phyloP scores from a whole-genome alignment of 208 protist species.

The Trypanosoma vivax region DNA sequence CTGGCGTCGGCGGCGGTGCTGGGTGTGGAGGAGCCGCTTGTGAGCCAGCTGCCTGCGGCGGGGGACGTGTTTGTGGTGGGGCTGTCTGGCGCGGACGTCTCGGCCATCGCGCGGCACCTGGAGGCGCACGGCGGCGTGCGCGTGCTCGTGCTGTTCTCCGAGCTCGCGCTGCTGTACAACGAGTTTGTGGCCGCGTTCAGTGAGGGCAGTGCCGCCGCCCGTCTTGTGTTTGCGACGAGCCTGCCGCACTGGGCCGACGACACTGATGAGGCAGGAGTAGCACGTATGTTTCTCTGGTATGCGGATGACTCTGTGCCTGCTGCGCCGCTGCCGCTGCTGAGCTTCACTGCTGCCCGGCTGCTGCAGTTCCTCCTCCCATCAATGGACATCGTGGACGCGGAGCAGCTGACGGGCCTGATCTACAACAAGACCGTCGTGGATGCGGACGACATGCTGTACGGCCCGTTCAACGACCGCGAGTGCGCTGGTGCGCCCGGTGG shows the following conservation, averaged over 20 bases:
- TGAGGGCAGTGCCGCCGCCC: neutral
- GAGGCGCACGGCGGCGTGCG: slow-evolving; percentile 1
- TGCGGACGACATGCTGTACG: slow-evolving; percentile 23
- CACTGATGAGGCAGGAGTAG: neutral
- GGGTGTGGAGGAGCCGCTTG: neutral
- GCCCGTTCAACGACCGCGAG: slow-evolving; percentile 16
- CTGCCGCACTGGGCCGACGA: slow-evolving; percentile 43
- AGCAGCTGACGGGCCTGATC: slow-evolving; percentile 12
- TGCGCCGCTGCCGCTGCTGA: slow-evolving; percentile 9
- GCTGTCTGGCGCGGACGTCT: slow-evolving; percentile 8
- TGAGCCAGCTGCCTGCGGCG: neutral
- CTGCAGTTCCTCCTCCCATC: slow-evolving; percentile 9
- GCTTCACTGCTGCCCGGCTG: slow-evolving; percentile 2
- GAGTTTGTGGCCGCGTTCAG: slow-evolving; percentile 21
- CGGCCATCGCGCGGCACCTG: slow-evolving; percentile 17
- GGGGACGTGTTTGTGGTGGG: slow-evolving; percentile 15
- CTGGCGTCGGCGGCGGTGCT: slow-evolving; percentile 2
- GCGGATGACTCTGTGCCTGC: neutral
- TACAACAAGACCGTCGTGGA: slow-evolving; percentile 17
- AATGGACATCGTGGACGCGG: slow-evolving; percentile 15
- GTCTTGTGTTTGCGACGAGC: slow-evolving; percentile 33
- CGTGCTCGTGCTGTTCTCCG: slow-evolving; percentile 28
- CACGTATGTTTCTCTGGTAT: slow-evolving; percentile 10
- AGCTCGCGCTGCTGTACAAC: slow-evolving; percentile 30
- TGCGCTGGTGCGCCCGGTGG: neutral